Evolutionary conservation across 2,329 filamentous ascomycete species (phyloP).

Genomic region (Xylariaceae sp.): DNA sequence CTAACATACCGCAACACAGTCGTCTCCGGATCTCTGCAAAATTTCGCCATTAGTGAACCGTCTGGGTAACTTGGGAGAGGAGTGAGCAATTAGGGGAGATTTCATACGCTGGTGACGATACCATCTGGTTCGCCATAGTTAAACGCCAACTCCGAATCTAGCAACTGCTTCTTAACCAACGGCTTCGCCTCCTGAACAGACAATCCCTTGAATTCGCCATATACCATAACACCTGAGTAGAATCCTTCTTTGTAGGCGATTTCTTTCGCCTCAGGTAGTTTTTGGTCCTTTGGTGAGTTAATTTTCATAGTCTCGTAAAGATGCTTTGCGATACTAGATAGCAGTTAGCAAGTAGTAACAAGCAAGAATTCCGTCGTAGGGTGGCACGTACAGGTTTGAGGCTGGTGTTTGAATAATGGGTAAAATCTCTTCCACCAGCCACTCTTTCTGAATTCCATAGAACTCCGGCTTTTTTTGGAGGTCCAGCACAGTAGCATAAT

Average conservation of each 20-base stretch:
- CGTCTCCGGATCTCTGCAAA: conserved; percentile 23
- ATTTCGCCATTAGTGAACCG: conserved; percentile 55
- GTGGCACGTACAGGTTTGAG: conserved; percentile 63
- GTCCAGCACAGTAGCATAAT: conserved; percentile 88
- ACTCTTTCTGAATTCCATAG: conserved; percentile 95
- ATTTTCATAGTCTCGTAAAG: conserved; percentile 95
- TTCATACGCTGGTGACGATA: conserved; percentile 21
- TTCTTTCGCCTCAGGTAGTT: conserved; percentile 93
- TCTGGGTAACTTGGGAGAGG: not conserved
- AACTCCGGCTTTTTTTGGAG: conserved; percentile 94
- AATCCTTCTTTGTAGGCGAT: conserved; percentile 96
- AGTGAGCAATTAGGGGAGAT: not conserved
- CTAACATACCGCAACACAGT: conserved; percentile 9
- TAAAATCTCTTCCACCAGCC: conserved; percentile 88
- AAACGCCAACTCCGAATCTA: conserved; percentile 82
- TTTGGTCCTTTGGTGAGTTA: conserved; percentile 92
- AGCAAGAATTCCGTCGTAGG: not conserved
- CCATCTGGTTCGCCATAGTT: conserved; percentile 88
- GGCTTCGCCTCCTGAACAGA: conserved; percentile 87
- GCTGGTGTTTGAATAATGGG: conserved; percentile 89
- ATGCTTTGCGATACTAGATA: conserved; percentile 68
- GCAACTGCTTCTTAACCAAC: conserved; percentile 79
- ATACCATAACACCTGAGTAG: conserved; percentile 90
- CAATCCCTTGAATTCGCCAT: conserved; percentile 87
- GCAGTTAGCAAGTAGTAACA: not conserved